Conservation (phyloP, 2,329 filamentous ascomycete genomes). For the Aphanoascus verrucosus region DNA sequence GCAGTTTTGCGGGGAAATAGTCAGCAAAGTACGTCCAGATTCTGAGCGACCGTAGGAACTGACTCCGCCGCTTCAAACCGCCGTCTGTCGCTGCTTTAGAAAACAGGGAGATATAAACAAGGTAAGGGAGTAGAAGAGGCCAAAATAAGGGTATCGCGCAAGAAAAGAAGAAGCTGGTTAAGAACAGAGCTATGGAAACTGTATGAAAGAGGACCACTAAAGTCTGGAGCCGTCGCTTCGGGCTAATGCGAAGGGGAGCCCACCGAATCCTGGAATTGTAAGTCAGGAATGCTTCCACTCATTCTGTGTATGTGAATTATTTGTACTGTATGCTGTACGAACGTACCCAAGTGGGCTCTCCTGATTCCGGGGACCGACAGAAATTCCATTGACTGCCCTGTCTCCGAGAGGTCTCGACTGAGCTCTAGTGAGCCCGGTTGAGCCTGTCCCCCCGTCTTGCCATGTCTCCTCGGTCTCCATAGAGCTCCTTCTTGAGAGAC, state of each 20-base stretch:
- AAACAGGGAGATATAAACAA: slow-evolving; percentile 65
- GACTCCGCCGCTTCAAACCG: slow-evolving; percentile 60
- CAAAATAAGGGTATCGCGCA: slow-evolving; percentile 87
- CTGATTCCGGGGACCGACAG: background rate
- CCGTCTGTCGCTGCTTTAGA: slow-evolving; percentile 70
- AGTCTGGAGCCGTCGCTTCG: slow-evolving; percentile 63
- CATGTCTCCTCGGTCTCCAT: slow-evolving; percentile 7
- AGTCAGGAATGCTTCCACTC: background rate
- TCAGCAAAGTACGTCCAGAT: slow-evolving; percentile 83
- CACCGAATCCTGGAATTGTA: slow-evolving; percentile 50
- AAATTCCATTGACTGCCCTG: background rate
- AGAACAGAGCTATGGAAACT: slow-evolving; percentile 56
- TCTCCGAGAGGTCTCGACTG: background rate
- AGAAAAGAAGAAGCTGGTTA: slow-evolving; percentile 79
- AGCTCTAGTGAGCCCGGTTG: background rate
- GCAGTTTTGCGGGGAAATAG: slow-evolving; percentile 82
- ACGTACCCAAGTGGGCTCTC: slow-evolving; percentile 8
- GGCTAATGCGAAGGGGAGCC: slow-evolving; percentile 66
- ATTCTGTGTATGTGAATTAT: too few species aligned
- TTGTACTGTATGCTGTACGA: background rate
- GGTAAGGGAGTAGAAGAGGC: slow-evolving; percentile 67
- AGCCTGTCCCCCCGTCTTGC: slow-evolving; percentile 6
- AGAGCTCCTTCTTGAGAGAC: background rate
- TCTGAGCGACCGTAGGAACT: slow-evolving; percentile 59
- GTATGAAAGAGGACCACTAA: slow-evolving; percentile 66